A percentile compares a stretch with the other conserved stretches of the same genome.
Conservation (phyloP, 768 basidiomycete species). For the Amanita molliuscula region DNA sequence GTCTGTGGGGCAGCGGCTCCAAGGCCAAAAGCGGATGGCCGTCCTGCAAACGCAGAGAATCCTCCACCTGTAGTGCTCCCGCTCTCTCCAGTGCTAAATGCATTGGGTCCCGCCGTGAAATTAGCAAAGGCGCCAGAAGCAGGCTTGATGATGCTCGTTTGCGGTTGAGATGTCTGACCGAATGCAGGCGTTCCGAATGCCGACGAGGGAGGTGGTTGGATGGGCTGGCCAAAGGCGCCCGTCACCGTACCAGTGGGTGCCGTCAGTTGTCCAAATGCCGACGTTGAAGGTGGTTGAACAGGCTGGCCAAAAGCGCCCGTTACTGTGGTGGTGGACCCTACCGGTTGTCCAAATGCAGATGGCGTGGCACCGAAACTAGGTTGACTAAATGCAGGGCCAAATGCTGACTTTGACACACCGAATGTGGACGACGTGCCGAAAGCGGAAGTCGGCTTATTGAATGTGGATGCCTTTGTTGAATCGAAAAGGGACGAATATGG, state of each 20-base stretch:
- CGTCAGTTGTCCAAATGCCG: constrained; percentile 24
- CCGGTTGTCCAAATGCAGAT: constrained; percentile 24
- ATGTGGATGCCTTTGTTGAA: constrained; percentile 15
- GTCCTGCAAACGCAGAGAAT: constrained; percentile 43
- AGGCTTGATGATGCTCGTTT: constrained; percentile 34
- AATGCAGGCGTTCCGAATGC: constrained; percentile 22
- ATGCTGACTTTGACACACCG: constrained; percentile 17
- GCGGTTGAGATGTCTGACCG: constrained; percentile 17
- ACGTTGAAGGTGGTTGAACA: too few species aligned
- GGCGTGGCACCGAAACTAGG: constrained; percentile 25
- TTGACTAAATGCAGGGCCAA: constrained; percentile 23
- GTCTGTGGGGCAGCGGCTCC: constrained; percentile 16
- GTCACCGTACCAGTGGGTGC: constrained; percentile 18
- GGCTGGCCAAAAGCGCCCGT: constrained; percentile 10
- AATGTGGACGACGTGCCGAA: constrained; percentile 26
- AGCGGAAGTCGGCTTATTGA: constrained; percentile 23
- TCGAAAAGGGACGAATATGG: constrained; percentile 9
- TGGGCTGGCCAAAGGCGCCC: constrained; percentile 21
- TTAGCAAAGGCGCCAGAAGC: constrained; percentile 42
- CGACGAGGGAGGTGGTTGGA: constrained; percentile 19
- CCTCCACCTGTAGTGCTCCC: constrained; percentile 23
- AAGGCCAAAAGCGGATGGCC: constrained; percentile 32
- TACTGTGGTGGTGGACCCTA: constrained; percentile 14
- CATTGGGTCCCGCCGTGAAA: constrained; percentile 22
- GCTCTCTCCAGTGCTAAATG: constrained; percentile 16